A percentile compares a stretch with the other conserved stretches of the same genome.
Evolutionary conservation across 148 eudicot species (phyloP).

Genomic region (Silene uniflora): DNA sequence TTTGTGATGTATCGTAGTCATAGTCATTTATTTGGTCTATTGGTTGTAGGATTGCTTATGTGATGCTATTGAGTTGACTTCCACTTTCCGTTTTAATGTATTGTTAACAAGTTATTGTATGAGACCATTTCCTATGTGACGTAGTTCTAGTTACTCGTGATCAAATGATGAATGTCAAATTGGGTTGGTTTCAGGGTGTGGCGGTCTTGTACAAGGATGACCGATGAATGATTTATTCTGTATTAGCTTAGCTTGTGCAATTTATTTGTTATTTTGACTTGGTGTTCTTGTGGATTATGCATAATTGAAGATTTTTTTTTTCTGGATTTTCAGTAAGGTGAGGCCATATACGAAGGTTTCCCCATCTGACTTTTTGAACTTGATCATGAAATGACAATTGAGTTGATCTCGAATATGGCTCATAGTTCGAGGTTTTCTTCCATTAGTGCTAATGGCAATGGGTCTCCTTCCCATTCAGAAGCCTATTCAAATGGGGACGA

Average conservation of each 20-base stretch:
- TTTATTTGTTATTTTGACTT: constrained; percentile 16
- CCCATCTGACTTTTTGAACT: not conserved
- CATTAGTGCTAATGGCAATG: constrained; percentile 65
- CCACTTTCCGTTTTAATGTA: not conserved
- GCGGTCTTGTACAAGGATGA: too few relatives aligned
- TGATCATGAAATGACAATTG: constrained; percentile 46
- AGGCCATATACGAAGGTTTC: constrained; percentile 12
- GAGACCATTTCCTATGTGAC: too few relatives aligned
- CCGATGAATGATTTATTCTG: not conserved
- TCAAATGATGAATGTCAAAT: too few relatives aligned
- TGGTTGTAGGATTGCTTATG: constrained; percentile 1
- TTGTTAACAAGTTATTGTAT: not conserved
- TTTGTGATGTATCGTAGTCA: not conserved
- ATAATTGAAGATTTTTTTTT: constrained; percentile 16
- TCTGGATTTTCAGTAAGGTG: constrained; percentile 6
- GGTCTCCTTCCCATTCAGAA: constrained; percentile 61
- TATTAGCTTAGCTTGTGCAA: constrained; percentile 4
- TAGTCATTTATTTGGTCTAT: not conserved
- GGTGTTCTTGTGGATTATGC: constrained; percentile 8
- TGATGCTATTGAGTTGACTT: constrained; percentile 28
- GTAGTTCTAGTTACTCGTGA: too few relatives aligned
- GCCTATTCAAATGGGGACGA: constrained; percentile 69
- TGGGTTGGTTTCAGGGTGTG: too few relatives aligned
- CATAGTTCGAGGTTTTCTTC: constrained; percentile 66
- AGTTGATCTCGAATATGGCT: constrained; percentile 52